Conservation (phyloP, 371 early-diverging fungal species). For the Enterocytospora artemiae region DNA sequence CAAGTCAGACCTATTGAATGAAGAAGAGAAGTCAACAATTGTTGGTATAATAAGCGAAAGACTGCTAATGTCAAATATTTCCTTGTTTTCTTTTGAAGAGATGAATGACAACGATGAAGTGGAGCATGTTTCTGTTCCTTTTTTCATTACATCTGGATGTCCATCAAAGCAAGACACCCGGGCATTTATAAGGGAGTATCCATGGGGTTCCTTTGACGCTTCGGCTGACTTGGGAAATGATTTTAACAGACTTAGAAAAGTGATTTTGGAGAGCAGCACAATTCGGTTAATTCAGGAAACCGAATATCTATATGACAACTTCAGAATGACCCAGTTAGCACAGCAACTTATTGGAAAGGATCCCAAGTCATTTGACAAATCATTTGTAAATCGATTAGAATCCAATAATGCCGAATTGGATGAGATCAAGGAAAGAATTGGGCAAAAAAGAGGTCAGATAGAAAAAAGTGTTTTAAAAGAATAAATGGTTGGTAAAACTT, state of each 20-base stretch:
- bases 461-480: too few relatives aligned
- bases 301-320: conserved; percentile 46
- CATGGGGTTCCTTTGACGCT: conserved; percentile 31
- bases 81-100: conserved; percentile 16
- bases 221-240: conserved; percentile 23
- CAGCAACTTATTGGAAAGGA: background rate
- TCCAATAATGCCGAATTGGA: conserved; percentile 34
- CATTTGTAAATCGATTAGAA: conserved; percentile 43
- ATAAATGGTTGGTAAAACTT: too few relatives aligned
- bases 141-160: conserved; percentile 14
- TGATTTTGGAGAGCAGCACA: conserved; percentile 40
- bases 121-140: conserved; percentile 27
- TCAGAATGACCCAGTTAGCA: conserved; percentile 8
- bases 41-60: conserved; percentile 30
- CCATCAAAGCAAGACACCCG: too few relatives aligned
- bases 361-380: conserved; percentile 32
- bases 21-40: conserved; percentile 17
- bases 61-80: conserved; percentile 25
- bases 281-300: conserved; percentile 45
- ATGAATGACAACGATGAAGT: conserved; percentile 27
- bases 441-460: conserved; percentile 18
- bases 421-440: conserved; percentile 35
- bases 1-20: conserved; percentile 50
- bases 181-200: background rate
- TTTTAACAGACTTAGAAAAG: conserved; percentile 35